Base-by-base conservation (phyloP, 176 grass and related monocot species). In the Stipa capillata region DNA sequence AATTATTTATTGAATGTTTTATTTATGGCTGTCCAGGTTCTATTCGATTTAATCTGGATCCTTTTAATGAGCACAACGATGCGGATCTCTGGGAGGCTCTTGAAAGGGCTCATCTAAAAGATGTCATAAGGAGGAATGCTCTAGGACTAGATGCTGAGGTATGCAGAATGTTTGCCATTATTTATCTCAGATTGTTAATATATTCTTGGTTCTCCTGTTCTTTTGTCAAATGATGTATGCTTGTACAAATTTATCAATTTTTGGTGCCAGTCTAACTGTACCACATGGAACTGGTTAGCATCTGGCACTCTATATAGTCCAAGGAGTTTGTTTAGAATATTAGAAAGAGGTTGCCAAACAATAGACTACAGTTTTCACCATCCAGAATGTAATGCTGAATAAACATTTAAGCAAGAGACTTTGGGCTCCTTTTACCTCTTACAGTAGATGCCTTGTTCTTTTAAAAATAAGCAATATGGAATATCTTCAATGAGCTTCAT, bases 71-170 rank as follows among this genome's bases (percentile, higher is more conserved):
- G 96, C 96, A 99, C 74, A 99, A 95, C 47, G 96, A 99, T 85
- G 92, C 90, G 17, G 96, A 99, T 91, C 86, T 99, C 33, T 99
- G 96, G 96, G 96, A 99, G 47, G 92, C 96, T 47, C 81, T 99
- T 6, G 96, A 99, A 83, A 95, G 92, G 87, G 96, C 96, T 70
- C 92, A 99, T 93, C 74, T 99, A 51, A 99, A 99, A 84, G 96
- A 99, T 83, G 92, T 80, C 65, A 99, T 99, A 18, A 73, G 92
- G 41, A 90, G 96, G 78, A 99, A 95, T 86, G 36, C 90, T 74
- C 44, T 95, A 76, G 96, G 96, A 35, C 89, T 99, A 61, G 92
- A 99, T 85, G 86, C 92, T 45, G 90, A 95, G 90, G 96, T 99
- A 88, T 40, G n/a, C n/a, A n/a, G 79, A 76, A 67, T 80, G 42